Conservation (phyloP, 2,329 filamentous ascomycete species). For the Dryadomyces quercus-mongolicae region DNA sequence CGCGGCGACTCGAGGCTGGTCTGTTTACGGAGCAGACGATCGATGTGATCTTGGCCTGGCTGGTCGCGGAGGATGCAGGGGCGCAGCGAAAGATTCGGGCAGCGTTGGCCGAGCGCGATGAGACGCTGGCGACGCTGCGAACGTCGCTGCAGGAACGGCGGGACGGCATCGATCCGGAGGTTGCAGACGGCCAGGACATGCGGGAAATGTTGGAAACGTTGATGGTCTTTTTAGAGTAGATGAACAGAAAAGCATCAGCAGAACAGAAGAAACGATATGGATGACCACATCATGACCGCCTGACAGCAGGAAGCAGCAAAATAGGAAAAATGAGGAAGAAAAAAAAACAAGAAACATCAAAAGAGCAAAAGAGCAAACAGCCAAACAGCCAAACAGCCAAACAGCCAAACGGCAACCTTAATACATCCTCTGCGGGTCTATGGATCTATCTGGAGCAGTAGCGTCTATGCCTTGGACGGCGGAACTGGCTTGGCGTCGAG, state of each 20-base stretch:
- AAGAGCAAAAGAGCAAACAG: neutral
- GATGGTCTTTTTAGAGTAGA: constrained; percentile 32
- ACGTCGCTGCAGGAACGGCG: constrained; percentile 53
- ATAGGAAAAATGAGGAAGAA: neutral
- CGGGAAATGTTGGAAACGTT: constrained; percentile 43
- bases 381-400: neutral
- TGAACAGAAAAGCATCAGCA: neutral
- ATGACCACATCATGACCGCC: no score
- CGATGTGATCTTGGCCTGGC: constrained; percentile 80
- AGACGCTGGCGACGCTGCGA: constrained; percentile 50
- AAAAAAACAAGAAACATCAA: neutral
- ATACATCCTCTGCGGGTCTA: no score
- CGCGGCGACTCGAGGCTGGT: constrained; percentile 68
- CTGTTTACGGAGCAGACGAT: constrained; percentile 73
- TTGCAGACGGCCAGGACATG: constrained; percentile 45
- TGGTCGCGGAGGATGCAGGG: constrained; percentile 77
- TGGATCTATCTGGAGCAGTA: neutral
- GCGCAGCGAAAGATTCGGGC: constrained; percentile 52
- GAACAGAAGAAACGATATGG: neutral
- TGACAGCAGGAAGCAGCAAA: no score
- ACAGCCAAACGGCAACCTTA: neutral
- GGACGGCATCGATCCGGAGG: constrained; percentile 34
- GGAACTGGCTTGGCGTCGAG: constrained; percentile 66
- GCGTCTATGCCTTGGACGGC: constrained; percentile 17
- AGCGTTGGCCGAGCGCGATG: constrained; percentile 56